These are phyloP conservation scores for Teunomyces gatunensis DNA, from an alignment of 805 yeast genomes.

Conservation along the genomic window DNA sequence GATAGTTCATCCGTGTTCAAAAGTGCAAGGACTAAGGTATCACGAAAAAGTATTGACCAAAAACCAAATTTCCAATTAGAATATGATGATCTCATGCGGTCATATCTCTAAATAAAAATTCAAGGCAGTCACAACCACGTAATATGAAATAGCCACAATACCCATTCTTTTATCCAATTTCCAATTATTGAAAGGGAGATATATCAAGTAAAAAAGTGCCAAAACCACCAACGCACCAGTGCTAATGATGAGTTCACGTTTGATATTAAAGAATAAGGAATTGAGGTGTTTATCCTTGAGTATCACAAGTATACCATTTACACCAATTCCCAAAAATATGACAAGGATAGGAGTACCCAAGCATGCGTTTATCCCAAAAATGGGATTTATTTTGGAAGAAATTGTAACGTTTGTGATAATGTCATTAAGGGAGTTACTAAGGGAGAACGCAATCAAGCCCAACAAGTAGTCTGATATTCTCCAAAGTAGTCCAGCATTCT, in stretches of 20 bases:
- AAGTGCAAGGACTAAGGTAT: conserved; percentile 7
- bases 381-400: conserved; percentile 35
- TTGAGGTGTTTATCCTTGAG: conserved; percentile 1
- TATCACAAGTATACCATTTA: conserved; percentile 30
- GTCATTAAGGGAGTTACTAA: conserved; percentile 54
- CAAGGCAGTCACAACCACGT: conserved; percentile 15
- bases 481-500: conserved; percentile 45
- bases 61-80: background rate
- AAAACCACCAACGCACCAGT: conserved; percentile 24
- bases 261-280: conserved; percentile 19
- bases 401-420: conserved; percentile 49
- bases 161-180: conserved; percentile 31
- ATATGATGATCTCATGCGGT: background rate
- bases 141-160: conserved; percentile 20
- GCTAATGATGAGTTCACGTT: conserved; percentile 21
- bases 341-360: conserved; percentile 53
- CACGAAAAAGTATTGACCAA: background rate
- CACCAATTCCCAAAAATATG: conserved; percentile 50
- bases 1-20: conserved; percentile 8
- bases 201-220: conserved; percentile 19
- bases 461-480: conserved; percentile 45
- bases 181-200: conserved; percentile 35
- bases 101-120: conserved; percentile 13
- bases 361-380: conserved; percentile 49
- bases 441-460: conserved; percentile 47